Evolutionary conservation across 768 basidiomycete species (phyloP).

Genomic region (Xerocomellus amylosporus): DNA sequence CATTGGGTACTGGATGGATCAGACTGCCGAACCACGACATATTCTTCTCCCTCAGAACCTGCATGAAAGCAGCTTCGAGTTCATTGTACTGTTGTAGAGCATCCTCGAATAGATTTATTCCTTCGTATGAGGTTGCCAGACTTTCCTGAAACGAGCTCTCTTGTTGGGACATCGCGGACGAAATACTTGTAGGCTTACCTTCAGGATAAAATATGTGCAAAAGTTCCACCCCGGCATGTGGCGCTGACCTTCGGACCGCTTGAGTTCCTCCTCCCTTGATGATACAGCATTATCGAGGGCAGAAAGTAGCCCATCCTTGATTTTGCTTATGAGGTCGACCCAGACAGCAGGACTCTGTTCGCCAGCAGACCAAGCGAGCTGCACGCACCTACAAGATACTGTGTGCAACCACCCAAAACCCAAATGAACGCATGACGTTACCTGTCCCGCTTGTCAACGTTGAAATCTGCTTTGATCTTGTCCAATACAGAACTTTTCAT

Average conservation of each 20-base stretch:
- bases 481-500: conserved; percentile 84
- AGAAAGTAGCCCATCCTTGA: conserved; percentile 85
- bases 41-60: conserved; percentile 72
- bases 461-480: conserved; percentile 91
- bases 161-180: background rate
- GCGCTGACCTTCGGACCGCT: conserved; percentile 82
- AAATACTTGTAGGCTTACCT: conserved; percentile 51
- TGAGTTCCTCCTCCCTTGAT: conserved; percentile 87
- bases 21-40: conserved; percentile 91
- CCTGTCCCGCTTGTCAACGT: conserved; percentile 85
- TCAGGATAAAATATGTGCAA: conserved; percentile 93
- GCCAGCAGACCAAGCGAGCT: conserved; percentile 72
- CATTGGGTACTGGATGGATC: conserved; percentile 63
- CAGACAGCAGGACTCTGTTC: conserved; percentile 76
- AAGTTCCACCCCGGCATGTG: conserved; percentile 99
- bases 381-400: conserved; percentile 60
- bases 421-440: conserved; percentile 2
- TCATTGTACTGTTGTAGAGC: conserved; percentile 88
- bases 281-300: conserved; percentile 80
- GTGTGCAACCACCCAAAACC: conserved; percentile 11
- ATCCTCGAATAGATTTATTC: conserved; percentile 86
- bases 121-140: conserved; percentile 87
- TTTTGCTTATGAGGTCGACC: conserved; percentile 83
- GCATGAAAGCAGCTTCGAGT: conserved; percentile 80
- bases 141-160: conserved; percentile 66